Base-by-base conservation (phyloP, 2,329 filamentous ascomycete genomes). In the Claviceps africana region DNA sequence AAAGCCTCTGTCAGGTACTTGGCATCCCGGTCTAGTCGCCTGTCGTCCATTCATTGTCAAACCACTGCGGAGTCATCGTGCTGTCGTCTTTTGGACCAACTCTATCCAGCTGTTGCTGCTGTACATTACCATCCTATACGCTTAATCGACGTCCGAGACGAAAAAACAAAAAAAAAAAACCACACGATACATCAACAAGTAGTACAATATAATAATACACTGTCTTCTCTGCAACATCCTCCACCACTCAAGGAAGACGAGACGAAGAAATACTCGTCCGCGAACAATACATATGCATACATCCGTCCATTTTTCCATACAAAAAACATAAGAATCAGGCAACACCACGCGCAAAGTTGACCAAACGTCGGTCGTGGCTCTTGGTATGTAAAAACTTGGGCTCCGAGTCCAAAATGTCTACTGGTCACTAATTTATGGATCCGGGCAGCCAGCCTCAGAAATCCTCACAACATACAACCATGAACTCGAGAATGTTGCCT, bases 401-500 rank as follows among this genome's bases (percentile, higher is more conserved):
- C n/a, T 3, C 9, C 21, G n/a, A 28, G 31, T 19, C n/a, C 30
- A 45, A 9, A 22, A 45, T 31, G 25, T n/a, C 9, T 43, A 11
- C n/a, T 37, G 30, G 44, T 15, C 19, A 31, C 48, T 48, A 44
- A 51, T 37, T 4, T 15, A 19, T 31, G 30, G 21, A 48, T 47
- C 35, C 21, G 2, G 2, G 4, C 21, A 17, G 17, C 15, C 21
- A 46, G 21, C 8, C 49, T n/a, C 4, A 2, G n/a, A 13, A 28
- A 10, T 5, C 13, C 9, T 19, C 9, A 22, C 28, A 47, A n/a
- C 35, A 31, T 31, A 15, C 11, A 48, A 68, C 70, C 72, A 88
- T 88, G 85, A 84, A 87, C 64, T 68, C 78, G 62, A 74, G 67
- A 57, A 72, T 77, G 71, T 75, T 78, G 71, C 64, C 70, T 62